phyloP scores from a whole-genome alignment of 345 rosid species.

The Chamaenerion angustifolium region DNA sequence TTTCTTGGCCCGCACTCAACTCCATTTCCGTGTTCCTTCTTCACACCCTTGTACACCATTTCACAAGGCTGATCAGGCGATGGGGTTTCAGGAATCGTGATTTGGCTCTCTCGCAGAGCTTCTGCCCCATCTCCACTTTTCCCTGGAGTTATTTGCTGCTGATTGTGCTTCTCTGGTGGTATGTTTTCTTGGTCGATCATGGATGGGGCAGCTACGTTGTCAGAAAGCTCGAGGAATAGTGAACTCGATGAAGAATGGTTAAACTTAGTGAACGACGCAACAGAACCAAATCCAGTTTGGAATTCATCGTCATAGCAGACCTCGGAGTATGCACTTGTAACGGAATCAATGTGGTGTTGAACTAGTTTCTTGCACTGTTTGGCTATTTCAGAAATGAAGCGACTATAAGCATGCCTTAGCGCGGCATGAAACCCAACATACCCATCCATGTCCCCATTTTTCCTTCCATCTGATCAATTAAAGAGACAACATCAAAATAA shows the following conservation, averaged over 20 bases:
- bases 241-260: slow-evolving; percentile 48
- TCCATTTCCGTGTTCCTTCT: slow-evolving; percentile 64
- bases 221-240: slow-evolving; percentile 65
- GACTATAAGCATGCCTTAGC: slow-evolving; percentile 57
- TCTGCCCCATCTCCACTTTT: slow-evolving; percentile 40
- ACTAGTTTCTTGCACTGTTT: slow-evolving; percentile 83
- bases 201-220: slow-evolving; percentile 19
- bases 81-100: slow-evolving; percentile 97
- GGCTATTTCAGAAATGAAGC: slow-evolving; percentile 61
- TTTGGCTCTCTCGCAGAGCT: slow-evolving; percentile 47
- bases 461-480: slow-evolving; percentile 43
- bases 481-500: not conserved
- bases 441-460: slow-evolving; percentile 65
- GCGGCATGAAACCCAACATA: slow-evolving; percentile 86
- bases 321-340: slow-evolving; percentile 85
- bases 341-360: slow-evolving; percentile 92
- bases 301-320: slow-evolving; percentile 69
- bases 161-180: slow-evolving; percentile 53
- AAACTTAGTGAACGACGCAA: slow-evolving; percentile 22
- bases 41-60: slow-evolving; percentile 26
- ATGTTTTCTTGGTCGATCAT: slow-evolving; percentile 64
- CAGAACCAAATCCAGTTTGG: slow-evolving; percentile 45
- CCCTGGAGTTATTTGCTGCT: slow-evolving; percentile 76
- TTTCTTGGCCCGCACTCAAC: slow-evolving; percentile 65
- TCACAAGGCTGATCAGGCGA: slow-evolving; percentile 94